Base-by-base conservation (phyloP, 441 rosid species). In the Gossypium davidsonii region DNA sequence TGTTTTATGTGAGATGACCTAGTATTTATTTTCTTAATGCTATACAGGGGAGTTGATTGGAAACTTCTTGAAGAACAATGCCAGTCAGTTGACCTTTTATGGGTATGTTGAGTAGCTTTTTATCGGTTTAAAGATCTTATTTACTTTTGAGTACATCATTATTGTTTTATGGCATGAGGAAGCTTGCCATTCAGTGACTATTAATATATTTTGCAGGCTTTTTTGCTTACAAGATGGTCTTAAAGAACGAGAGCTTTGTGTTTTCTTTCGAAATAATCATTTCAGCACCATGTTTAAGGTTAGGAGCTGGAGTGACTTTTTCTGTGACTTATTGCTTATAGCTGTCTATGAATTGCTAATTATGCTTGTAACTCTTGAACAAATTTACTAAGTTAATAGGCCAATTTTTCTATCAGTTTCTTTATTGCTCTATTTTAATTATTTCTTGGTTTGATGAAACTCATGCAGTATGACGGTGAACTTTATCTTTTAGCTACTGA, bases 201-300 rank as follows among this genome's bases (percentile, higher is more conserved):
- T 26, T 62, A 28, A 72, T 28, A 60, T 73, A 42, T 75, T 72
- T 73, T 77, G 66, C 90, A 95, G 98, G 78, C 97, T 96, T 51
- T 90, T 93, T 79, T 84, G 87, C 85, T 84, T 96, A 73, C 97
- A 85, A 85, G 96, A 93, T 59, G 98, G 97, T 63, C 88, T 93
- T 14, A 91, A 93, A 78, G 99, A 96, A 82, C 91, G 97, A 14
- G 97, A 96, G 63, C 94, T 93, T 42, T 90, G 99, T 83, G 97
- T 96, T 26, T 96, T 91, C 71, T 96, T 96, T 79, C 97, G 97
- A 44, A 96, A 96, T 77, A 96, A 96, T 79, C 99, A 96, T 83
- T 96, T 96, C 87, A 85, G 97, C 82, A 91, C 99, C 83, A 96
- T 96, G 99, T 90, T 96, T 81, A 96, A 96, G 96, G 99, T 93